phyloP scores from a whole-genome alignment of 164 flowering plant genomes.

The Liriodendron chinense region DNA sequence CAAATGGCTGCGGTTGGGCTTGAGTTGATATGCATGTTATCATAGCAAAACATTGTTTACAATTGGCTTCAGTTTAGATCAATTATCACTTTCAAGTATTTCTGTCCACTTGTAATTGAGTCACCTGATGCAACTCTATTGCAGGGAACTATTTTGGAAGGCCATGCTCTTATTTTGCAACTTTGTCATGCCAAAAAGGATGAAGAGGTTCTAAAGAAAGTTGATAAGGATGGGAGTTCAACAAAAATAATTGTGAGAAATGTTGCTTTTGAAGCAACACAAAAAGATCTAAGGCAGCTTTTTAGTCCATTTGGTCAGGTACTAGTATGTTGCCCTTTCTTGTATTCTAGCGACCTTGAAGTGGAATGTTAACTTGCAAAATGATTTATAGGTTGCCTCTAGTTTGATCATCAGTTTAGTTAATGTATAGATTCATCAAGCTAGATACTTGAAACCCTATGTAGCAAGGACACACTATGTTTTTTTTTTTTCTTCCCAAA shows the following conservation, averaged over 20 bases:
- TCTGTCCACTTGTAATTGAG: not conserved
- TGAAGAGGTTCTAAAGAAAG: conserved; percentile 37
- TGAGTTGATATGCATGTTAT: not conserved
- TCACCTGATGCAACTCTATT: conserved; percentile 1
- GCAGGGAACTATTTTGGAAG: conserved; percentile 90
- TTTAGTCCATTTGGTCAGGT: conserved; percentile 98
- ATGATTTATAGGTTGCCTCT: not conserved
- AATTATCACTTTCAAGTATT: not conserved
- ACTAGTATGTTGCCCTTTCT: conserved; percentile 2
- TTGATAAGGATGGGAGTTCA: conserved; percentile 61
- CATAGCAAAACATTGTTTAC: not conserved
- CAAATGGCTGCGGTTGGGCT: no score
- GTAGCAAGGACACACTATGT: no score
- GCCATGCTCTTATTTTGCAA: conserved; percentile 90
- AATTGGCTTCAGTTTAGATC: not conserved
- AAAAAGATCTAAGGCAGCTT: conserved; percentile 82
- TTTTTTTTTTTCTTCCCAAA: no score
- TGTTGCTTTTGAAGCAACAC: conserved; percentile 96
- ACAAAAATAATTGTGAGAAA: conserved; percentile 89
- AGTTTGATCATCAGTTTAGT: not conserved
- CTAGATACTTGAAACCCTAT: not conserved
- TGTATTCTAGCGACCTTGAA: not conserved
- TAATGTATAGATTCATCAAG: not conserved
- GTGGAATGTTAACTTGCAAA: not conserved
- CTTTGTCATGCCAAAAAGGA: conserved; percentile 72